Conservation (phyloP, 2,329 filamentous ascomycete genomes). For the Leptographium flavum region DNA sequence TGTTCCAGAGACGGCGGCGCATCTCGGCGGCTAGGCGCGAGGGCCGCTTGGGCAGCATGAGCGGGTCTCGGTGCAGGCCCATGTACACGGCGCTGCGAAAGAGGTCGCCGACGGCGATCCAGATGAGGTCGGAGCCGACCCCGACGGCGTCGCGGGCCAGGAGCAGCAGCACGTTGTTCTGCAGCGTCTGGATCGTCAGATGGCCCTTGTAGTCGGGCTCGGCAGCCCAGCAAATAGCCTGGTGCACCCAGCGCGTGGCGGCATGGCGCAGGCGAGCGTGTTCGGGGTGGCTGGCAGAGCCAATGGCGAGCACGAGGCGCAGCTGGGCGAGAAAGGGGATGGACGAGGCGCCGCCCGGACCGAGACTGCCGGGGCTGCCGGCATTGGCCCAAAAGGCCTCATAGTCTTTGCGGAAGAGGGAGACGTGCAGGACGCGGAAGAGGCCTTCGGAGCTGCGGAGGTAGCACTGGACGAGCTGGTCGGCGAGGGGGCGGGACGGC, state of each 20-base stretch:
- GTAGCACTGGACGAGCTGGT: slow-evolving; percentile 37
- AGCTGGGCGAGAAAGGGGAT: slow-evolving; percentile 33
- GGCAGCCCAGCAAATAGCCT: slow-evolving; percentile 34
- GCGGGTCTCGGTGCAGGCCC: slow-evolving; percentile 35
- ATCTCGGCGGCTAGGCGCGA: slow-evolving; percentile 26
- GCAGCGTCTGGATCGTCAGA: slow-evolving; percentile 32
- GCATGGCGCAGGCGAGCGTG: slow-evolving; percentile 24
- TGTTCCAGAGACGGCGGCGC: slow-evolving; percentile 36
- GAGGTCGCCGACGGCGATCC: slow-evolving; percentile 28
- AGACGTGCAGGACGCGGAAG: slow-evolving; percentile 41
- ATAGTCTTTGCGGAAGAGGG: slow-evolving; percentile 41
- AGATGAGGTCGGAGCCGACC: slow-evolving; percentile 29
- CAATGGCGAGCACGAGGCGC: slow-evolving; percentile 37
- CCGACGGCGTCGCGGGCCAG: slow-evolving; percentile 29
- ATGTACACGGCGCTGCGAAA: slow-evolving; percentile 32
- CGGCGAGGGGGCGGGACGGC: slow-evolving; percentile 26
- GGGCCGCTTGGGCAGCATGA: slow-evolving; percentile 19
- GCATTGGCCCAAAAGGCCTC: slow-evolving; percentile 28
- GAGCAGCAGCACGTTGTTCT: slow-evolving; percentile 35
- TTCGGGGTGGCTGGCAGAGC: slow-evolving; percentile 31
- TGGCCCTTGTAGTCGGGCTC: slow-evolving; percentile 31
- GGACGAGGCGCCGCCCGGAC: not conserved
- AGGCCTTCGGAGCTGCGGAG: slow-evolving; percentile 40
- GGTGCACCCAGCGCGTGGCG: slow-evolving; percentile 35
- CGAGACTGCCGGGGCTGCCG: too few relatives aligned